Base-by-base conservation (phyloP, 805 yeast genomes). In the Phaffomyces opuntiae region DNA sequence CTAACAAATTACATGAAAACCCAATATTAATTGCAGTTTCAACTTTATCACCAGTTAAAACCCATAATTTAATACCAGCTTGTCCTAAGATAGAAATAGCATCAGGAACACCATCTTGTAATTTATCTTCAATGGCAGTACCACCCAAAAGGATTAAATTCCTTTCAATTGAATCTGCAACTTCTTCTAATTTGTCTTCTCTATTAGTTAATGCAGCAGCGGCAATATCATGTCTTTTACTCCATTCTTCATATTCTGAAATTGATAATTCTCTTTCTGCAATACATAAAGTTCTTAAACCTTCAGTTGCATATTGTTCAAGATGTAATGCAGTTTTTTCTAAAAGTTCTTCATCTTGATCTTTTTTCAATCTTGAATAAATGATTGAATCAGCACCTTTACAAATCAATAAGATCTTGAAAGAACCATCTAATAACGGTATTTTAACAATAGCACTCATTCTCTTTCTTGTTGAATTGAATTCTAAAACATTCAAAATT, bases 11-110 rank as follows among this genome's bases (percentile, higher is more conserved):
- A 74, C 95, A 86, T 2, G 90, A 83, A 59, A 86, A 86, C 4
- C 93, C 95, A 69, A 86, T 86, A 57, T 86, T 86, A 54, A 86
- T 85, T 12, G 93, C 95, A 31, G 95, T 86, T 64, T 86, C 95
- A n/a, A 86, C 87, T 63, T 83, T 85, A 63, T 86, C 95, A 66
- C 95, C 95, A 3, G 95, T 86, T 41, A 86, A 69, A 40, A 86
- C 93, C 95, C 95, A 86, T 44, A 86, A 67, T 62, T 86, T 86
- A 46, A 86, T 82, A 61, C 95, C 93, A 8, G 93, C 93, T 51
- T 78, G 70, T 14, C 77, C 84, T 46, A 86, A 67, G 7, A 80
- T 60, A 8, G 81, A 77, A 57, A 86, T 86, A 14, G 91, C 76
- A 54, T 84, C 93, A 3, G 93, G 91, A 45, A 86, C 95, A 67